A percentile compares a stretch with the other conserved stretches of the same genome.
Evolutionary conservation across 106 monocot genomes (phyloP).

Genomic region (Ottelia alismoides): DNA sequence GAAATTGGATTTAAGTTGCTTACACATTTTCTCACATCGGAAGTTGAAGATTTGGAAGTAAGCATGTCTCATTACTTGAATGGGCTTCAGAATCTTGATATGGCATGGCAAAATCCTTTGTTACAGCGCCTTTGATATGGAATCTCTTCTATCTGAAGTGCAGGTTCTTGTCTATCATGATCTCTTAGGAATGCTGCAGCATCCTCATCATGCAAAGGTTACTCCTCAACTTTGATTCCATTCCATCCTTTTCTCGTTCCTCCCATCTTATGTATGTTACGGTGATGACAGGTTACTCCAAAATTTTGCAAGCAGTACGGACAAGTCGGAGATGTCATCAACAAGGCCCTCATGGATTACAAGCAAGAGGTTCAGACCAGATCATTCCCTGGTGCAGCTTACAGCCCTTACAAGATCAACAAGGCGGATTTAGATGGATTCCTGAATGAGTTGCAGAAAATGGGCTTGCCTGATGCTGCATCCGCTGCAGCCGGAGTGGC

Average conservation of each 20-base stretch:
- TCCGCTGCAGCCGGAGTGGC: slow-evolving; percentile 44
- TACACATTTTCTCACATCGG: too few species aligned
- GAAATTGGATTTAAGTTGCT: too few species aligned
- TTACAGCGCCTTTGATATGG: too few species aligned
- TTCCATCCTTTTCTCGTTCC: background rate
- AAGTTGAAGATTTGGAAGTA: too few species aligned
- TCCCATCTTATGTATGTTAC: background rate
- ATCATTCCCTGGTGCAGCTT: slow-evolving; percentile 48
- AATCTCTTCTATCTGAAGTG: too few species aligned
- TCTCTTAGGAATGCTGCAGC: slow-evolving; percentile 88
- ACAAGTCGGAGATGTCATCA: slow-evolving; percentile 60
- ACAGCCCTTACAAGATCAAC: slow-evolving; percentile 69
- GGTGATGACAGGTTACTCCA: slow-evolving; percentile 54
- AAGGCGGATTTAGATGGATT: slow-evolving; percentile 50
- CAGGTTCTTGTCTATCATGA: slow-evolving; percentile 98
- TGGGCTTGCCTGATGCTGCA: slow-evolving; percentile 60
- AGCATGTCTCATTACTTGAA: too few species aligned
- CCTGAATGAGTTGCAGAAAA: slow-evolving; percentile 44
- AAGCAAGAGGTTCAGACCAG: slow-evolving; percentile 72
- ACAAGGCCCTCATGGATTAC: slow-evolving; percentile 67
- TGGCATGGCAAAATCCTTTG: too few species aligned
- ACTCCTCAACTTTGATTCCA: background rate
- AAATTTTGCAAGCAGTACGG: slow-evolving; percentile 92
- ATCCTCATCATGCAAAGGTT: slow-evolving; percentile 97
- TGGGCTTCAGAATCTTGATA: too few species aligned